Base-by-base conservation (phyloP, 805 yeast genomes). In the Wickerhamomyces xylosicus region DNA sequence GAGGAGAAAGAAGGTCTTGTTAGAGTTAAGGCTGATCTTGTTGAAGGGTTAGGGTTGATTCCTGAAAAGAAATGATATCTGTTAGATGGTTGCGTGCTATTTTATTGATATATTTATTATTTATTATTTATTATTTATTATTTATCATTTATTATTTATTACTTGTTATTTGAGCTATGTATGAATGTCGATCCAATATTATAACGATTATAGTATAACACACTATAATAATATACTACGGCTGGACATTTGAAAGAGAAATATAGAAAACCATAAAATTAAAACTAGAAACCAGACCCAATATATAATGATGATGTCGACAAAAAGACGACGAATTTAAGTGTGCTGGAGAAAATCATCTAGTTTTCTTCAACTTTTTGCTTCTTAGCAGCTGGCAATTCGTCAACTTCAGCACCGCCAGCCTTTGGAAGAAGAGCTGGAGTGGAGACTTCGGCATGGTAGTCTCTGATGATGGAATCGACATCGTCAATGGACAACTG, bases 401-500 rank as follows among this genome's bases (percentile, higher is more conserved):
- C 36, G 13, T 37, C 43, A 31, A 47, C 47, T 28, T 47, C 49
- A 31, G 42, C 51, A 27, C 49, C 54, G 25, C 43, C 50, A 31
- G 47, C 55, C 32, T 45, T 41, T 21, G 49, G 46, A 20, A 38
- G 37, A 33, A 73, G 46, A 40, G 49, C 52, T 39, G 85, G 85
- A 18, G 83, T 75, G 19, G 74, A 58, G 37, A 74, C 67, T 49
- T 78, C 85, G 35, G 86, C 82, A 62, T 90, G 98, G 76, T 61
- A 90, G 48, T 89, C 95, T 64, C 87, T 85, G 59, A 90, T 90
- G 54, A 90, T 87, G 27, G 96, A 85, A 64, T 90, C 98, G 41
- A 92, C 97, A 64, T 90, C 98, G 61, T 92, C 97, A 56, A 90
- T 89, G 61, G 81, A 85, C 59, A 92, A 74, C 42, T 86, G 92